Evolutionary conservation across 2,329 filamentous ascomycete species (phyloP).

Genomic region (Cryphonectria radicalis): DNA sequence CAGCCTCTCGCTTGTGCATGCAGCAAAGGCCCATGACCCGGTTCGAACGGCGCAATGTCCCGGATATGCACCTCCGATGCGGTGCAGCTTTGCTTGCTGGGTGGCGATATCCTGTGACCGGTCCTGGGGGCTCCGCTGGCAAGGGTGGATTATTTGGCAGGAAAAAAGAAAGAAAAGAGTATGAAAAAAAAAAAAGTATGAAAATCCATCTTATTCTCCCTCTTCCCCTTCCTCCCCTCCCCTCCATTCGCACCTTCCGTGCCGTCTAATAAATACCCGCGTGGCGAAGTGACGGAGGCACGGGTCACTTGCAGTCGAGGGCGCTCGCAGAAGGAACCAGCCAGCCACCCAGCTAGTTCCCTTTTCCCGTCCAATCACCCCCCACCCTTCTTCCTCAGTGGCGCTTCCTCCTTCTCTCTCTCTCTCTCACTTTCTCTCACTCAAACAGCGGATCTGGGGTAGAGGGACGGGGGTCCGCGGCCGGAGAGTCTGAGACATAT

Average conservation of each 20-base stretch:
- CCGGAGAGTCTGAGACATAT: neutral
- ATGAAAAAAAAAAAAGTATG: neutral
- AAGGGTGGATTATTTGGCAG: neutral
- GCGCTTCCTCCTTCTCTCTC: neutral
- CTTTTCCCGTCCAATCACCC: neutral
- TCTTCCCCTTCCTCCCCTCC: neutral
- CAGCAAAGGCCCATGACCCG: neutral
- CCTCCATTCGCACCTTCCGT: neutral
- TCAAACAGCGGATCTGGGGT: neutral
- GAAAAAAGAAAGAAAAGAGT: neutral
- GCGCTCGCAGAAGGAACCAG: neutral
- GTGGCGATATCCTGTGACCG: neutral
- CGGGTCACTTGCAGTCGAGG: neutral
- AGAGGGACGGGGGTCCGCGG: neutral
- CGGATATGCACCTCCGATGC: neutral
- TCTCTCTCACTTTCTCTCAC: neutral
- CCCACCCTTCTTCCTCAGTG: neutral
- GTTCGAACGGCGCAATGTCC: neutral
- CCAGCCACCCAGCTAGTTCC: neutral
- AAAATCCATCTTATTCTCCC: no score
- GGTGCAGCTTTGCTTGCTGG: conserved; percentile 8
- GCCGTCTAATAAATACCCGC: neutral
- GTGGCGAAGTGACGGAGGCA: neutral
- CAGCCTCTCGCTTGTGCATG: conserved; percentile 7
- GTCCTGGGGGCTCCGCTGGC: neutral